Base-by-base conservation (phyloP, 202 grass and related monocot species). In the Musa balbisiana region DNA sequence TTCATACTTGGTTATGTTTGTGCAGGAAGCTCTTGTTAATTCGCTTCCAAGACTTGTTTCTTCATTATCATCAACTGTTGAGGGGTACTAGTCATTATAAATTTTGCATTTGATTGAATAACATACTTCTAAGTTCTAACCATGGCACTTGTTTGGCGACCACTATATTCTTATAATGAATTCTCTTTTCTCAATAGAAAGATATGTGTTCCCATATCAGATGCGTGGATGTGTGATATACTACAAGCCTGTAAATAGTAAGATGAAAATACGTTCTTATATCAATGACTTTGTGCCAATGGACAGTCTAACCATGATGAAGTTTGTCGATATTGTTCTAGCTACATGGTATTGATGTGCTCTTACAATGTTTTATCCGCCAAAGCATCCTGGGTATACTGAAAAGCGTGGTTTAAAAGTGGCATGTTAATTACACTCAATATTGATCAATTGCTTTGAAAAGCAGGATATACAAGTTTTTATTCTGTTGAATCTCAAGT, bases 1-100 rank as follows among this genome's bases (percentile, higher is more conserved):
- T 82, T 84, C 64, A 85, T 83, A 43, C 63, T 79, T 84, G 62
- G 17, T 53, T 77, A 82, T 85, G 65, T 73, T 23, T 87, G 16
- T 89, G 67, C 84, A 98, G 94, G 86, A 93, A 3, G 83, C 86
- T 83, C 94, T 98, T 86, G 65, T 98, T 79, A 93, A 87, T 82
- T 93, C 94, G 53, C 90, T 98, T 72, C 94, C 90, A 80, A 89
- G 76, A 81, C 94, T 97, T 77, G 88, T 98, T 72, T 62, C 81
- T 49, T 93, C 88, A 17, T 67, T 98, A 51, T 93, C 90, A 80
- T 84, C 94, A 60, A 86, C 86, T 16, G 62, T 91, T 73, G 55
- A 93, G 55, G 84, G 94, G 94, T 98, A 93, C 65, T 85, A 22
- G 67, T 74, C 33, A 49, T 76, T 21, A 62, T 15, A 52, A 52